phyloP scores from a whole-genome alignment of 1,284 basidiomycete species.

The Leccinum ponderosum region DNA sequence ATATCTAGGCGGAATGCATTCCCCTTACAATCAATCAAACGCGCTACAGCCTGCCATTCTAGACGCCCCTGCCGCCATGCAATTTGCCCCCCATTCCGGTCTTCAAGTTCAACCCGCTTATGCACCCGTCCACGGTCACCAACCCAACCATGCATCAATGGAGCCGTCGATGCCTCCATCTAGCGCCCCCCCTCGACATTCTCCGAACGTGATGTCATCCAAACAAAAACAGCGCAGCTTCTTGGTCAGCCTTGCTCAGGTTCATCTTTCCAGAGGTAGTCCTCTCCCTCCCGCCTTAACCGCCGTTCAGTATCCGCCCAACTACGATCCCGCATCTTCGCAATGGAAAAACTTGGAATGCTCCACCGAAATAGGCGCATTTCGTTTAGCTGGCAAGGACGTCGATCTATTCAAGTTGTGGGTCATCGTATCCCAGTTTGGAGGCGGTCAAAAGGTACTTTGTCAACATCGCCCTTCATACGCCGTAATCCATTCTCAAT shows the following conservation, averaged over 20 bases:
- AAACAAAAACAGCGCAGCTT: constrained; percentile 60
- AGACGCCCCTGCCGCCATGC: constrained; percentile 25
- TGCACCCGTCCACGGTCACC: constrained; percentile 29
- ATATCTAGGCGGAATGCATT: constrained; percentile 60
- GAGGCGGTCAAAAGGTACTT: constrained; percentile 60
- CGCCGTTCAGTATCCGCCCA: constrained; percentile 49
- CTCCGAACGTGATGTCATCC: constrained; percentile 27
- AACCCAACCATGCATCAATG: constrained; percentile 40
- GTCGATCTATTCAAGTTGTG: constrained; percentile 75
- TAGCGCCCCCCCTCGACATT: constrained; percentile 30
- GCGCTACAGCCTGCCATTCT: constrained; percentile 39
- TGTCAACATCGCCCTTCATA: constrained; percentile 6
- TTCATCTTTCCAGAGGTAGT: constrained; percentile 53
- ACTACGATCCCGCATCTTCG: constrained; percentile 60
- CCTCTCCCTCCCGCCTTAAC: constrained; percentile 70
- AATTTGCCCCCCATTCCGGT: constrained; percentile 31
- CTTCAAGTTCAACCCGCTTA: constrained; percentile 26
- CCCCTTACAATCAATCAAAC: constrained; percentile 42
- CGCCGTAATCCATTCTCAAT: constrained; percentile 6
- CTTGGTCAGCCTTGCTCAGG: constrained; percentile 52
- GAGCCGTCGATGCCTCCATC: constrained; percentile 45
- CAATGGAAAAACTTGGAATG: constrained; percentile 65
- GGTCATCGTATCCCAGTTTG: constrained; percentile 53
- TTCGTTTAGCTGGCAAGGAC: constrained; percentile 76
- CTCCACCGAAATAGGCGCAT: constrained; percentile 54